Percentiles rank a stretch among this genome's conserved stretches.
Conservation (phyloP, 2,329 filamentous ascomycete species). For the Monascus ruber region DNA sequence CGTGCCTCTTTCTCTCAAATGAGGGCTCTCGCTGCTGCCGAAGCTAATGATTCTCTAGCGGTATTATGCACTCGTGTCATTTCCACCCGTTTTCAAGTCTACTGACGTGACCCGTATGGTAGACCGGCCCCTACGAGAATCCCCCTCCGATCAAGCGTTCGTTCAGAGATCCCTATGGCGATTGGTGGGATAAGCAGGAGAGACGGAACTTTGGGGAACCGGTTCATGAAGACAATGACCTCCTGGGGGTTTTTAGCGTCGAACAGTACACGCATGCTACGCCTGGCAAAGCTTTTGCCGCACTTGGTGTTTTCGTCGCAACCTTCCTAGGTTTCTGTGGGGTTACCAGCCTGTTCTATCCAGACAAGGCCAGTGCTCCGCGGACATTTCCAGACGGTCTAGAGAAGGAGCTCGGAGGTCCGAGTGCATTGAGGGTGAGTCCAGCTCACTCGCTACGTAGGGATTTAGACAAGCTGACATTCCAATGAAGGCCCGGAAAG, state of each 20-base stretch:
- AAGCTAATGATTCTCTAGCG: slow-evolving; percentile 33
- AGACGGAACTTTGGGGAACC: slow-evolving; percentile 94
- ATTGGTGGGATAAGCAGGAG: slow-evolving; percentile 98
- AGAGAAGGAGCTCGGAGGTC: slow-evolving; percentile 62
- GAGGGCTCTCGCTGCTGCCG: slow-evolving; percentile 26
- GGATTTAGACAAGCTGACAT: background rate
- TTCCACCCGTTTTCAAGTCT: slow-evolving; percentile 1
- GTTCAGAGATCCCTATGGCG: slow-evolving; percentile 81
- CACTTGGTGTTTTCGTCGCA: slow-evolving; percentile 57
- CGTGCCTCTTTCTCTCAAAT: slow-evolving; percentile 33
- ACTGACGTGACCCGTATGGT: slow-evolving; percentile 9
- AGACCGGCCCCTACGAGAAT: slow-evolving; percentile 40
- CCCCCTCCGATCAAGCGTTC: slow-evolving; percentile 63
- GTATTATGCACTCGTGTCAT: slow-evolving; percentile 15
- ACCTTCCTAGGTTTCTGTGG: slow-evolving; percentile 55
- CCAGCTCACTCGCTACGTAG: background rate
- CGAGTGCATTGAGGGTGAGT: slow-evolving; percentile 55
- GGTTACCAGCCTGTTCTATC: slow-evolving; percentile 57
- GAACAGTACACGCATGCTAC: slow-evolving; percentile 80
- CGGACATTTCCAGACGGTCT: slow-evolving; percentile 59
- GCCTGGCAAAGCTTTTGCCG: slow-evolving; percentile 56
- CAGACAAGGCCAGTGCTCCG: slow-evolving; percentile 58
- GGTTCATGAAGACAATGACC: slow-evolving; percentile 91
- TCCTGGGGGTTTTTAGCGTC: slow-evolving; percentile 77
- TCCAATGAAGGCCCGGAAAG: slow-evolving; percentile 25